These are phyloP conservation scores for Globisporangium recalcitrans DNA, from an alignment of 352 stramenopile species.

Conservation along the genomic window DNA sequence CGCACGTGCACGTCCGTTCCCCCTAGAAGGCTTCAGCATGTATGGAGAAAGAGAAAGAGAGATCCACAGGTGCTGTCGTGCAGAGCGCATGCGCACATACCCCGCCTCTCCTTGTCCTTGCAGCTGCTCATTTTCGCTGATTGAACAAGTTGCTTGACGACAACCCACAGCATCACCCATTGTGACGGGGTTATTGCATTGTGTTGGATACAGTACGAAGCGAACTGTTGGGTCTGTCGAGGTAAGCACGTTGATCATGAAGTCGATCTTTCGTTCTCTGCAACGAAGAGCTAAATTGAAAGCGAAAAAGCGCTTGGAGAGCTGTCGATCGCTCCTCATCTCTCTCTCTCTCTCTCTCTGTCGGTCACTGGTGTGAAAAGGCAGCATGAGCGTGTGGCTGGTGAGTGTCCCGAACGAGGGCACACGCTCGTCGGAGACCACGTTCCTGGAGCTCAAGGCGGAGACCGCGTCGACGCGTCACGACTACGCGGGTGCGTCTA, in stretches of 20 bases:
- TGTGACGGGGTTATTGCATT: too few species aligned
- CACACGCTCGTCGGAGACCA: slow-evolving; percentile 75
- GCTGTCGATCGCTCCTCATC: not conserved
- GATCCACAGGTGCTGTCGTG: not conserved
- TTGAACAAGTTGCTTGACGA: not conserved
- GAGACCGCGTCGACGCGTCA: slow-evolving; percentile 78
- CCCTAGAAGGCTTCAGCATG: slow-evolving; percentile 16
- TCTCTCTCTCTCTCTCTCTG: not conserved
- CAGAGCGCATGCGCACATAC: slow-evolving; percentile 7
- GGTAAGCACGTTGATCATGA: slow-evolving; percentile 1
- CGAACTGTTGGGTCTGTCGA: not conserved
- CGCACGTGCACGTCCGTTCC: not conserved
- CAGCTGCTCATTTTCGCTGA: slow-evolving; percentile 6
- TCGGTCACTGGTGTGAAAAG: not conserved
- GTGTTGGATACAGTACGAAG: too few species aligned
- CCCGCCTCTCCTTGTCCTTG: not conserved
- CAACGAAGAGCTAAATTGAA: slow-evolving; percentile 11
- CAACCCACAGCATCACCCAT: not conserved
- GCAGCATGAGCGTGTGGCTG: slow-evolving; percentile 55
- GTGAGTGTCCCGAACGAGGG: slow-evolving; percentile 84
- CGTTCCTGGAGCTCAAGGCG: slow-evolving; percentile 80
- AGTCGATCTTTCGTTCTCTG: slow-evolving; percentile 15
- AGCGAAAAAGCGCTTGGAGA: slow-evolving; percentile 6
- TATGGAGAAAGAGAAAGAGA: not conserved
- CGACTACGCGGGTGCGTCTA: slow-evolving; percentile 43